Percentiles rank a stretch among this genome's conserved stretches.
Evolutionary conservation across 2,329 filamentous ascomycete species (phyloP).

Genomic region (Cladophialophora immunda): DNA sequence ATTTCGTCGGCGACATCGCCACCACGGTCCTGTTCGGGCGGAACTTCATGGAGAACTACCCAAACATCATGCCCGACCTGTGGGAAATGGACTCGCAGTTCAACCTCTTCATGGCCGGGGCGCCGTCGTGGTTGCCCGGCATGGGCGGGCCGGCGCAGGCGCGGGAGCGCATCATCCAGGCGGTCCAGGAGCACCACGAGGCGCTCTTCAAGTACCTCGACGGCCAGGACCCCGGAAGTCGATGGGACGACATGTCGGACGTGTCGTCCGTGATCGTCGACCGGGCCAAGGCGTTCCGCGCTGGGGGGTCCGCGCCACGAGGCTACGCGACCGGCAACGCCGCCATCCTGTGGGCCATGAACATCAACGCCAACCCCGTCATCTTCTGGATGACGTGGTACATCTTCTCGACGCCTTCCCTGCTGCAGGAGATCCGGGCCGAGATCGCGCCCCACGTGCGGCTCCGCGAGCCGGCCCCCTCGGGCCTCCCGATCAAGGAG

Average conservation of each 20-base stretch:
- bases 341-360: conserved; percentile 59
- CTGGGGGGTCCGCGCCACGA: conserved; percentile 38
- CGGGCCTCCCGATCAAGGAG: conserved; percentile 54
- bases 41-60: conserved; percentile 61
- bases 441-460: conserved; percentile 57
- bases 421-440: conserved; percentile 53
- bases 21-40: conserved; percentile 61
- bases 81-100: conserved; percentile 65
- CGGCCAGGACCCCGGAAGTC: conserved; percentile 52
- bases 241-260: conserved; percentile 59
- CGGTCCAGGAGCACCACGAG: conserved; percentile 53
- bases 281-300: conserved; percentile 52
- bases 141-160: conserved; percentile 59
- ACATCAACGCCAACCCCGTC: conserved; percentile 61
- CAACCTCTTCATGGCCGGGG: conserved; percentile 62
- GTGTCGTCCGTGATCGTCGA: conserved; percentile 56
- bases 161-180: conserved; percentile 52
- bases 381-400: conserved; percentile 62
- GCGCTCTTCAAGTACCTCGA: conserved; percentile 54
- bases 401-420: conserved; percentile 52
- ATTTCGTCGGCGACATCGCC: conserved; percentile 63
- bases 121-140: conserved; percentile 64
- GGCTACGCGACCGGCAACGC: conserved; percentile 53
- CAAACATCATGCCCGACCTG: conserved; percentile 63
- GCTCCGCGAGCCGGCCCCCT: conserved; percentile 47